These are phyloP conservation scores for Aspergillus persii DNA, from an alignment of 2,329 filamentous ascomycete genomes.

Conservation along the genomic window DNA sequence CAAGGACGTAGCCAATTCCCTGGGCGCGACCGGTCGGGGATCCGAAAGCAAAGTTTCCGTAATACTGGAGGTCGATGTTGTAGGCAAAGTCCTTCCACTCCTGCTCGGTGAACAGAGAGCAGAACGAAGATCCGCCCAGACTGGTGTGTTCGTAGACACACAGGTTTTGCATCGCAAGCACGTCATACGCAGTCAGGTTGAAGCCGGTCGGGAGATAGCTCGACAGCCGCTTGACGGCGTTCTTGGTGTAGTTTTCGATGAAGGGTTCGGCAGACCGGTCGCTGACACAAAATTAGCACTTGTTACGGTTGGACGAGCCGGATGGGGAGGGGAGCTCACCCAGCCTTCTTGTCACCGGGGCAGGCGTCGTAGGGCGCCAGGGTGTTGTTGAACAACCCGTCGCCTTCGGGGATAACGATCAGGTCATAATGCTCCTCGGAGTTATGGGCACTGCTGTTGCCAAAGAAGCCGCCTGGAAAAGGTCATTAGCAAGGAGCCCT, in stretches of 20 bases:
- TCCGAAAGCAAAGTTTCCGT: constrained; percentile 46
- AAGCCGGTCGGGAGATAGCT: constrained; percentile 49
- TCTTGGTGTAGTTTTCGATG: constrained; percentile 45
- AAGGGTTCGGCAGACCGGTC: constrained; percentile 38
- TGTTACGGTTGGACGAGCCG: too few species aligned
- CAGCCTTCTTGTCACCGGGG: constrained; percentile 35
- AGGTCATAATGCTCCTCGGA: constrained; percentile 35
- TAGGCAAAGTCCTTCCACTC: constrained; percentile 57
- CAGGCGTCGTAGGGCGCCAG: constrained; percentile 42
- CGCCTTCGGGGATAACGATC: constrained; percentile 51
- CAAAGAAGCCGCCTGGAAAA: constrained; percentile 31
- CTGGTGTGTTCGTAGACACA: constrained; percentile 56
- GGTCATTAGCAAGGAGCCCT: not conserved
- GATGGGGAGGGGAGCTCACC: constrained; percentile 13
- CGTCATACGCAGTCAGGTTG: constrained; percentile 49
- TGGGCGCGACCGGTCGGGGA: constrained; percentile 53
- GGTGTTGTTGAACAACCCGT: constrained; percentile 50
- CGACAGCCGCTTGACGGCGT: constrained; percentile 48
- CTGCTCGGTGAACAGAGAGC: constrained; percentile 52
- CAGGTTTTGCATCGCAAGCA: constrained; percentile 52
- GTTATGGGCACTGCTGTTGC: constrained; percentile 22
- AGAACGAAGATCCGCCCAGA: constrained; percentile 53
- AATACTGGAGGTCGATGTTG: constrained; percentile 53
- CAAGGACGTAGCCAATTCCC: constrained; percentile 54
- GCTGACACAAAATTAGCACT: constrained; percentile 2